phyloP scores from a whole-genome alignment of 169 alveolate genomes.

The Plasmodium berghei region DNA sequence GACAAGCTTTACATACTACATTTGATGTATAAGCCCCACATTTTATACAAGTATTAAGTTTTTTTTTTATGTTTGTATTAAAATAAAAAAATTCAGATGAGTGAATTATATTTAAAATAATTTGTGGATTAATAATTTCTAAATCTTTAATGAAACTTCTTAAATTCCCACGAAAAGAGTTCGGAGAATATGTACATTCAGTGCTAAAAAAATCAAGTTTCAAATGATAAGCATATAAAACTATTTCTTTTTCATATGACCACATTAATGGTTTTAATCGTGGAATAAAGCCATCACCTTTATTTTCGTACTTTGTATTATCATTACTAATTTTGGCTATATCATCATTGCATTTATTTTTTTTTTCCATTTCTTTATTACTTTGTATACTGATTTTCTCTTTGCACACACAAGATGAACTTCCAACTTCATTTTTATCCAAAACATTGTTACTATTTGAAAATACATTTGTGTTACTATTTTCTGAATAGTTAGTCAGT shows the following conservation, averaged over 20 bases:
- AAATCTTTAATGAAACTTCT: conserved; percentile 94
- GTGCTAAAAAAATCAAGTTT: conserved; percentile 96
- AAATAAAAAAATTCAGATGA: conserved; percentile 80
- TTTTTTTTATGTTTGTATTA: conserved; percentile 39
- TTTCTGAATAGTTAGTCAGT: background rate
- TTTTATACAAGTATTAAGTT: conserved; percentile 14
- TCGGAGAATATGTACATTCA: conserved; percentile 97
- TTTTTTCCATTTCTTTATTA: background rate
- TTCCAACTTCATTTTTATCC: background rate
- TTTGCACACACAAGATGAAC: background rate
- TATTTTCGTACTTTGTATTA: background rate
- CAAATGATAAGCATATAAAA: conserved; percentile 95
- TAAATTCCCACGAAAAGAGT: conserved; percentile 97
- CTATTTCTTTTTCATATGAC: conserved; percentile 97
- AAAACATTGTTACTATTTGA: background rate
- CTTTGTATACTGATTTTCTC: conserved; percentile 25
- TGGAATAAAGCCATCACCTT: conserved; percentile 80
- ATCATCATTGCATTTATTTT: background rate
- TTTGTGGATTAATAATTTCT: conserved; percentile 86
- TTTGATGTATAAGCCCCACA: conserved; percentile 76
- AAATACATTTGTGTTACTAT: background rate
- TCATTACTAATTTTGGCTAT: background rate
- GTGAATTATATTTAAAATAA: conserved; percentile 78
- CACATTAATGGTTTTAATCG: conserved; percentile 96
- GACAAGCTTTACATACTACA: conserved; percentile 60